Conservation (phyloP, 208 protist species). For the Entamoeba moshkovskii region DNA sequence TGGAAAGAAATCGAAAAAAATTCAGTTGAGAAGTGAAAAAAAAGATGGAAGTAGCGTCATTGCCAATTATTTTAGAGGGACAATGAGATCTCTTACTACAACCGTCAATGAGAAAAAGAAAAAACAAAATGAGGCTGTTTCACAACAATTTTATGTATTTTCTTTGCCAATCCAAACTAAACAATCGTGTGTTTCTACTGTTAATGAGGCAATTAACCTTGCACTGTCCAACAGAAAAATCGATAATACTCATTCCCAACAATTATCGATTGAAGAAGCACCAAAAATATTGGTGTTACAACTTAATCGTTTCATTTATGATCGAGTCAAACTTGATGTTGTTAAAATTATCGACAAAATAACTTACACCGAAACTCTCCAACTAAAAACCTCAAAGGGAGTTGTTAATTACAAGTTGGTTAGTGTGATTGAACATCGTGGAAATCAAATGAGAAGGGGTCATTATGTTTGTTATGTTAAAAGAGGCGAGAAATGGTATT, state of each 20-base stretch:
- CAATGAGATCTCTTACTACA: not conserved
- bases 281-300: not conserved
- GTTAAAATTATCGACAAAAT: not conserved
- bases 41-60: not conserved
- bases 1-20: not conserved
- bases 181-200: not conserved
- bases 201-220: not conserved
- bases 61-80: not conserved
- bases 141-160: not conserved
- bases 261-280: not conserved
- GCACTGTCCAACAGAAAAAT: not conserved
- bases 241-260: not conserved
- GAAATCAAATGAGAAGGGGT: not conserved
- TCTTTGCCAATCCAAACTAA: not conserved
- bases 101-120: not conserved
- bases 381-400: not conserved
- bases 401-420: not conserved
- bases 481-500: not conserved
- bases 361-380: not conserved
- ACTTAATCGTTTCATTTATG: not conserved
- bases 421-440: not conserved
- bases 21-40: not conserved
- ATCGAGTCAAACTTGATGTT: not conserved
- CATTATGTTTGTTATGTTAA: not conserved
- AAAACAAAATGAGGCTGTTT: not conserved